Conservation (phyloP, 2,329 filamentous ascomycete species). For the Diplocarpon rosae region DNA sequence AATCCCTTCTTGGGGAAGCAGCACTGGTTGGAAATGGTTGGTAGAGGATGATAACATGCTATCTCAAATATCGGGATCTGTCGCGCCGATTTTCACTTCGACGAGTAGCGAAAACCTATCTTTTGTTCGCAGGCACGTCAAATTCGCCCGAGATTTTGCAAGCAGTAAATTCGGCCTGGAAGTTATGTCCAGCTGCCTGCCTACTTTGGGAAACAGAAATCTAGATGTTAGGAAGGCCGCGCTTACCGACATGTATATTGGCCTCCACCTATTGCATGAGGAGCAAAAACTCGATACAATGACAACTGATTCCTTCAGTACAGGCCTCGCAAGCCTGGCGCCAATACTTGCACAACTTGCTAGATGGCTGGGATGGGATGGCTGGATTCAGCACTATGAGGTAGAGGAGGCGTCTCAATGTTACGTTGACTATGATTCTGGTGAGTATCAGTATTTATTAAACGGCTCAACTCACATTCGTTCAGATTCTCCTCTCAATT, state of each 20-base stretch:
- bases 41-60: constrained; percentile 38
- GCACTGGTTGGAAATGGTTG: constrained; percentile 60
- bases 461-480: not conserved
- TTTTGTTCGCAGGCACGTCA: constrained; percentile 42
- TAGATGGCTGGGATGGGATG: constrained; percentile 66
- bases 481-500: constrained; percentile 12
- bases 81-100: constrained; percentile 8
- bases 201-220: constrained; percentile 43
- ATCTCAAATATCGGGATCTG: constrained; percentile 18
- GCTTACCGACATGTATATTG: constrained; percentile 58
- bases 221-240: constrained; percentile 47
- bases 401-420: constrained; percentile 44
- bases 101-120: constrained; percentile 37
- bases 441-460: constrained; percentile 21
- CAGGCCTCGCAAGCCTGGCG: constrained; percentile 43
- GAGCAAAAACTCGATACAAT: constrained; percentile 71
- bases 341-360: constrained; percentile 71
- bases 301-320: constrained; percentile 36
- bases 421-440: constrained; percentile 44
- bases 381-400: constrained; percentile 51
- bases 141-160: constrained; percentile 55
- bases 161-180: constrained; percentile 45
- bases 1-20: constrained; percentile 47
- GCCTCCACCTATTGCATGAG: constrained; percentile 77
- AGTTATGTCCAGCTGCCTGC: constrained; percentile 51